Percentiles rank a stretch among this genome's conserved stretches.
These are phyloP conservation scores for Euphorbia pulcherrima DNA, from an alignment of 345 rosid species.

Conservation along the genomic window DNA sequence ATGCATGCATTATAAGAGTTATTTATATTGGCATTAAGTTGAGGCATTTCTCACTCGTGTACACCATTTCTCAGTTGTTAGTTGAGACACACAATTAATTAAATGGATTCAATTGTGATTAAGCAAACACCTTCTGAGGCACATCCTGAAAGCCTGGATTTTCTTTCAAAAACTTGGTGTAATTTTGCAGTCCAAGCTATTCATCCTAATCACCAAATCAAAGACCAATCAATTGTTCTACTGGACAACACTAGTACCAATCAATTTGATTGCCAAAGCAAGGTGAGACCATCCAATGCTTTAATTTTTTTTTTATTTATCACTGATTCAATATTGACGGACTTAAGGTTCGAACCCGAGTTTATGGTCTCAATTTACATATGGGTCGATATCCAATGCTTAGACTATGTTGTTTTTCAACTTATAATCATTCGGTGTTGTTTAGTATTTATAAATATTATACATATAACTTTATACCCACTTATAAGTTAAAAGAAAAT, in stretches of 20 bases:
- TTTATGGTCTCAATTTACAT: too few species aligned
- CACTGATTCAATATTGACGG: too few species aligned
- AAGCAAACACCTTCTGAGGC: conserved; percentile 68
- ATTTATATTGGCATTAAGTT: conserved; percentile 15
- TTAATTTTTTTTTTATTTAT: too few species aligned
- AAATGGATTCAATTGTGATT: conserved; percentile 32
- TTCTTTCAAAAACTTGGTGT: conserved; percentile 85
- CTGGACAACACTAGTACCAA: conserved; percentile 36
- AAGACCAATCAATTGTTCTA: conserved; percentile 44
- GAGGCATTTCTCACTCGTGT: too few species aligned
- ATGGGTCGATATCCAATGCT: too few species aligned
- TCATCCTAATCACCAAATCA: conserved; percentile 43
- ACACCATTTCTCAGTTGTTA: conserved; percentile 8
- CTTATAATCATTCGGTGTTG: too few species aligned
- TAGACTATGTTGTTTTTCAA: too few species aligned
- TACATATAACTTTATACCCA: too few species aligned
- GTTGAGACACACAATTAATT: conserved; percentile 6
- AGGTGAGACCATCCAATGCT: conserved; percentile 38
- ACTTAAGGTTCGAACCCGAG: too few species aligned
- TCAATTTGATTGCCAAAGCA: conserved; percentile 37
- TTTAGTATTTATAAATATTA: too few species aligned
- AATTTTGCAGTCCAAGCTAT: conserved; percentile 79
- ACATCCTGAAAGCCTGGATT: conserved; percentile 87
- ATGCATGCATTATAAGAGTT: conserved; percentile 16
- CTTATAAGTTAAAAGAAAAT: too few species aligned